Conservation (phyloP, 805 yeast species). For the Yamadazyma takamatsuzukensis region DNA sequence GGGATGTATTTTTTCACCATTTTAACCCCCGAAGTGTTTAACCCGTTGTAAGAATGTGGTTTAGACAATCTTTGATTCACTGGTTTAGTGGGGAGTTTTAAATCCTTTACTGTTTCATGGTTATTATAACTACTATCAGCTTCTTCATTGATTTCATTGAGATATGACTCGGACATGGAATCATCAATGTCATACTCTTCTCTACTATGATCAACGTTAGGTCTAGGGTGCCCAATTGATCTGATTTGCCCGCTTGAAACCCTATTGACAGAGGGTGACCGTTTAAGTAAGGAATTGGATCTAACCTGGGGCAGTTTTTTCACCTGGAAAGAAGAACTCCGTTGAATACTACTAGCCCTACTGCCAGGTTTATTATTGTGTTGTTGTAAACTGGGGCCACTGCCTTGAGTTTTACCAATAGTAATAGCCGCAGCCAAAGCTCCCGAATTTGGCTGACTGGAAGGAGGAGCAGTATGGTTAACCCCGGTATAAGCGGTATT, state of each 20-base stretch:
- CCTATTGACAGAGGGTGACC: background rate
- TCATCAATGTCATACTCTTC: slow-evolving; percentile 24
- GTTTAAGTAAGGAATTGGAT: background rate
- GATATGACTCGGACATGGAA: slow-evolving; percentile 26
- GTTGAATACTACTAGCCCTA: background rate
- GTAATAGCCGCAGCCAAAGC: slow-evolving; percentile 46
- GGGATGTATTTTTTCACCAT: slow-evolving; percentile 71
- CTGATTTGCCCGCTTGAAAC: background rate
- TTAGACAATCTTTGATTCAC: background rate
- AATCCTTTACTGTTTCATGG: slow-evolving; percentile 32
- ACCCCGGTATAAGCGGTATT: slow-evolving; percentile 42
- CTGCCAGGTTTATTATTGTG: slow-evolving; percentile 14
- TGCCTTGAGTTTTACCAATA: too few species aligned
- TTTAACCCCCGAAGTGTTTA: slow-evolving; percentile 17
- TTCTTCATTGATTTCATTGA: slow-evolving; percentile 31
- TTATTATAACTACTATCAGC: slow-evolving; percentile 22
- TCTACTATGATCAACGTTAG: slow-evolving; percentile 1
- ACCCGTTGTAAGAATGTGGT: background rate
- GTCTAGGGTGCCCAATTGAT: background rate
- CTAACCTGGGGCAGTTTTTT: slow-evolving; percentile 2
- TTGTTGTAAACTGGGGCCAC: too few species aligned
- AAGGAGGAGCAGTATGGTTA: slow-evolving; percentile 29
- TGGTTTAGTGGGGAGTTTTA: slow-evolving; percentile 18
- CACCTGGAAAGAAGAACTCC: slow-evolving; percentile 5
- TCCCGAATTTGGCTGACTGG: slow-evolving; percentile 31